A percentile compares a stretch with the other conserved stretches of the same genome.
Conservation (phyloP, 495 filamentous ascomycete species). For the Xylaria nigripes region DNA sequence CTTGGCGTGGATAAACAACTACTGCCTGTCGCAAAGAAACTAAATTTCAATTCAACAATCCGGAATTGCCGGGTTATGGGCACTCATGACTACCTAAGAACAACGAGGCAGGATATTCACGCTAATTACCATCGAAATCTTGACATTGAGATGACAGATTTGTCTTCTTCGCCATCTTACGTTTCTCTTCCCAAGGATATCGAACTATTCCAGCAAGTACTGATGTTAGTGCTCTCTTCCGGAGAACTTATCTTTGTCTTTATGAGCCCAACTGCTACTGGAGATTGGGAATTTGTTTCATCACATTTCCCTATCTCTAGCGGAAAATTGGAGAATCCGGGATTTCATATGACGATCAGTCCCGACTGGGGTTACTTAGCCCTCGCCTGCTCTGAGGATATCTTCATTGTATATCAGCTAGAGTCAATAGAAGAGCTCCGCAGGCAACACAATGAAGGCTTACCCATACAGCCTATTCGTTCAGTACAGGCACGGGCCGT, state of each 20-base stretch:
- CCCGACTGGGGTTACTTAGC: conserved; percentile 50
- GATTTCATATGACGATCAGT: conserved; percentile 76
- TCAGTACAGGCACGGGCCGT: conserved; percentile 50
- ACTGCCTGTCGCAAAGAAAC: conserved; percentile 60
- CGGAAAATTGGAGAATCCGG: conserved; percentile 41
- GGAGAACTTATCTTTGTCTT: conserved; percentile 67
- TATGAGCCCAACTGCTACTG: conserved; percentile 35
- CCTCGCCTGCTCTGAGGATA: conserved; percentile 33
- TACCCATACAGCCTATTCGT: conserved; percentile 35
- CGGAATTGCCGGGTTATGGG: conserved; percentile 56
- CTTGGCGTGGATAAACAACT: conserved; percentile 54
- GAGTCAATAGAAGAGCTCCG: conserved; percentile 42
- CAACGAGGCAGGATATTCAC: conserved; percentile 21
- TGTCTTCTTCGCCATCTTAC: not conserved
- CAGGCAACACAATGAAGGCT: conserved; percentile 26
- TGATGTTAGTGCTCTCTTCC: conserved; percentile 62
- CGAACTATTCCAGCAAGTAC: conserved; percentile 61
- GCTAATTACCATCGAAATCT: conserved; percentile 24
- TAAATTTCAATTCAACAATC: conserved; percentile 66
- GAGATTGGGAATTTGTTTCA: conserved; percentile 50
- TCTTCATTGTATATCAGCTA: conserved; percentile 53
- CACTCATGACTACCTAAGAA: conserved; percentile 23
- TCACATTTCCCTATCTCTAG: conserved; percentile 51
- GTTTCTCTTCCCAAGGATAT: not conserved
- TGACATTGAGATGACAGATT: conserved; percentile 14